A percentile compares a stretch with the other conserved stretches of the same genome.
Conservation (phyloP, 2,329 filamentous ascomycete species). For the Cladosporium oxysporum region DNA sequence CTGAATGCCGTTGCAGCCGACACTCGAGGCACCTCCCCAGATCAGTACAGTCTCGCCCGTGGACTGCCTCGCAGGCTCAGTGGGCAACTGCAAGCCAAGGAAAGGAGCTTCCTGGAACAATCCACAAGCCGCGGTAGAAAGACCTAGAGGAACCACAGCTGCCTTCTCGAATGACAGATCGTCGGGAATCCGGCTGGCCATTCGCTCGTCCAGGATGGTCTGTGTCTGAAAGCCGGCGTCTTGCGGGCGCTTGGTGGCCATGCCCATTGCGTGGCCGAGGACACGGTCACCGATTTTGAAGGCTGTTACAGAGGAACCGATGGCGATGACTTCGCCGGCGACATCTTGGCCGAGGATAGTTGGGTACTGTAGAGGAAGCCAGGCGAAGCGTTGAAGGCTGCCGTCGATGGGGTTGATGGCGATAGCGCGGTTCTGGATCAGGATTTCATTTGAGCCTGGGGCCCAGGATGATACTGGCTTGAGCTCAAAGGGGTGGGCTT, state of each 20-base stretch:
- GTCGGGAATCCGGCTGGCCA: slow-evolving; percentile 23
- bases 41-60: slow-evolving; percentile 44
- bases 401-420: slow-evolving; percentile 43
- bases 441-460: slow-evolving; percentile 34
- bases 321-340: slow-evolving; percentile 33
- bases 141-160: slow-evolving; percentile 25
- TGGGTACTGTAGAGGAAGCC: slow-evolving; percentile 32
- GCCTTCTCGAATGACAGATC: slow-evolving; percentile 26
- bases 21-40: slow-evolving; percentile 55
- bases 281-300: slow-evolving; percentile 35
- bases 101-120: slow-evolving; percentile 26
- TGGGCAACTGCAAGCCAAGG: slow-evolving; percentile 22
- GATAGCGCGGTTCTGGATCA: slow-evolving; percentile 38
- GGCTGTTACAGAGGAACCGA: slow-evolving; percentile 31
- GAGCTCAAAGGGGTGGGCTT: slow-evolving; percentile 22
- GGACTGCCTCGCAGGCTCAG: slow-evolving; percentile 22
- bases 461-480: slow-evolving; percentile 23
- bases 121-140: slow-evolving; percentile 28
- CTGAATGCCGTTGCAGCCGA: slow-evolving; percentile 52
- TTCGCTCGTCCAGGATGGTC: slow-evolving; percentile 22
- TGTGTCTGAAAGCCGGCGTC: slow-evolving; percentile 28
- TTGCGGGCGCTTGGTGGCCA: slow-evolving; percentile 20
- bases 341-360: slow-evolving; percentile 33
- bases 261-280: slow-evolving; percentile 23
- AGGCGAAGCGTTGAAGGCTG: slow-evolving; percentile 35